Evolutionary conservation across 2,329 filamentous ascomycete species (phyloP).

Genomic region (Pleomassaria siparia): DNA sequence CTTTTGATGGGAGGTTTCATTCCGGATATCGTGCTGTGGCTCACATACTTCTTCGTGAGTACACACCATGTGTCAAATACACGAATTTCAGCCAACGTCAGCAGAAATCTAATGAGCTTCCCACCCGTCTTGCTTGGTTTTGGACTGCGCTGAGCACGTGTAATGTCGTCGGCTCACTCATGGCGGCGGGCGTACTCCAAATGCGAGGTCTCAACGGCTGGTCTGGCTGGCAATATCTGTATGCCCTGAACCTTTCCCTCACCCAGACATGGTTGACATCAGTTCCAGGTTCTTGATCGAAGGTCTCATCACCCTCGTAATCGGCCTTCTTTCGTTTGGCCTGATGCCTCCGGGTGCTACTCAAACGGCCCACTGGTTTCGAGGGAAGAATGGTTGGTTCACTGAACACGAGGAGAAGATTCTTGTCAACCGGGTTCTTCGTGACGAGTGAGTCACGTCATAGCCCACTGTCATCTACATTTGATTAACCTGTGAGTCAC

Average conservation of each 20-base stretch:
- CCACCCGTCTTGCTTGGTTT: conserved; percentile 46
- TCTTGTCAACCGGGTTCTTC: conserved; percentile 62
- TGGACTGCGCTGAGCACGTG: conserved; percentile 45
- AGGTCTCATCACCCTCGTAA: conserved; percentile 54
- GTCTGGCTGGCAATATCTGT: conserved; percentile 45
- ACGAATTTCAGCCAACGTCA: not conserved
- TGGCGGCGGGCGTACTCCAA: conserved; percentile 45
- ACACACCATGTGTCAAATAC: conserved; percentile 10
- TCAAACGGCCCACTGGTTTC: conserved; percentile 59
- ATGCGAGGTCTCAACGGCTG: conserved; percentile 46
- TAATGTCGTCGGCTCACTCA: conserved; percentile 41
- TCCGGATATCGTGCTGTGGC: conserved; percentile 44
- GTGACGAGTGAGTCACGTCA: conserved; percentile 49
- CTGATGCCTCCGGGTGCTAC: conserved; percentile 54
- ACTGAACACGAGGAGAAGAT: conserved; percentile 61
- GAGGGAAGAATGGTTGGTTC: conserved; percentile 63
- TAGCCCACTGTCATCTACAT: conserved; percentile 52
- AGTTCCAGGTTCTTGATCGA: conserved; percentile 53
- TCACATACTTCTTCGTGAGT: conserved; percentile 44
- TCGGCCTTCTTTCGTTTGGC: conserved; percentile 57
- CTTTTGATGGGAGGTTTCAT: conserved; percentile 39
- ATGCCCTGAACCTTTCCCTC: not conserved
- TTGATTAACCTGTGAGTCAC: conserved; percentile 54
- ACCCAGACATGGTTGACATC: conserved; percentile 43
- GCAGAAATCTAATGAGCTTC: conserved; percentile 35